These are phyloP conservation scores for Pharnaceum exiguum DNA, from an alignment of 148 eudicot species.

Conservation along the genomic window DNA sequence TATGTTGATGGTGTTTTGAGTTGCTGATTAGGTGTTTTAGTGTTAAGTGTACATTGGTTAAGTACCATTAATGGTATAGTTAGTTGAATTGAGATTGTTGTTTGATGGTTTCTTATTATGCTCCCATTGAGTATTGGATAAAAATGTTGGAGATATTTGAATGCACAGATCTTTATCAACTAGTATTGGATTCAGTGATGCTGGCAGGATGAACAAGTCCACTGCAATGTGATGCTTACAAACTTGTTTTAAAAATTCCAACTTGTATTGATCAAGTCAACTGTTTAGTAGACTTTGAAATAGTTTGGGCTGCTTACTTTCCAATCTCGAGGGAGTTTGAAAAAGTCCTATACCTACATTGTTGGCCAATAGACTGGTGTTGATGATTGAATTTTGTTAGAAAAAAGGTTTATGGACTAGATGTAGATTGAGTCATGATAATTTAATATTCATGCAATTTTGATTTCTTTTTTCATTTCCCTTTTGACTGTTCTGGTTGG, in stretches of 20 bases:
- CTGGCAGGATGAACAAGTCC: too few relatives aligned
- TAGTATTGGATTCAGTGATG: not conserved
- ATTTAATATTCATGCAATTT: too few relatives aligned
- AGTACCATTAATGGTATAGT: not conserved
- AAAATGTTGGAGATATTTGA: too few relatives aligned
- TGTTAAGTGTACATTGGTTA: not conserved
- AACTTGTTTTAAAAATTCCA: too few relatives aligned
- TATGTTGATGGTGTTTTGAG: slow-evolving; percentile 10
- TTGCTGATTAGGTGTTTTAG: not conserved
- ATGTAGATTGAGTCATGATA: not conserved
- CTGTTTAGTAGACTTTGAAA: too few relatives aligned
- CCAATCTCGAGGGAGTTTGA: too few relatives aligned
- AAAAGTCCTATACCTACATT: too few relatives aligned
- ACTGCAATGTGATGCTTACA: too few relatives aligned
- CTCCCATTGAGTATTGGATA: not conserved
- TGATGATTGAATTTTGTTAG: not conserved
- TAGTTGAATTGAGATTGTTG: not conserved
- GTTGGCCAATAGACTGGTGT: too few relatives aligned
- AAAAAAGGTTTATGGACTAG: not conserved
- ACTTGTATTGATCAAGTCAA: too few relatives aligned
- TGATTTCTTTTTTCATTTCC: not conserved
- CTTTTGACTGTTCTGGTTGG: not conserved
- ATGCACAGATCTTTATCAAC: not conserved
- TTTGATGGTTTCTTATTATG: not conserved
- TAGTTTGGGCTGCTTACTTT: too few relatives aligned